phyloP scores from a whole-genome alignment of 2,329 filamentous ascomycete species.

The Stemphylium beticola region DNA sequence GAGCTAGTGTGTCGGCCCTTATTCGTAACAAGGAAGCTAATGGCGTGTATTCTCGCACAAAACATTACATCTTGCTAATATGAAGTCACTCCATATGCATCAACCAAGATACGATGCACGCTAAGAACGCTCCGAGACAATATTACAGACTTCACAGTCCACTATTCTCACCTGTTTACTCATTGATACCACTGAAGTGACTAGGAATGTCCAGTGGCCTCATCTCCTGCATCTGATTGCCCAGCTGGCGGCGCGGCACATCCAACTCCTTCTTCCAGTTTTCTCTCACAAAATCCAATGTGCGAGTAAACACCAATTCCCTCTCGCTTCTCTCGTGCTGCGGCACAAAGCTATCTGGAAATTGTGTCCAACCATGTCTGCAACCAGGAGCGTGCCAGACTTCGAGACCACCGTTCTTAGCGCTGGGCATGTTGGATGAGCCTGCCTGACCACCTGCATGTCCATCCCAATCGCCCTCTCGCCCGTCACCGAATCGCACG shows the following conservation, averaged over 20 bases:
- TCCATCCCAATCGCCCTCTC: slow-evolving; percentile 41
- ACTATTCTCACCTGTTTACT: neutral
- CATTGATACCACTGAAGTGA: slow-evolving; percentile 9
- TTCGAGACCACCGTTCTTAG: slow-evolving; percentile 46
- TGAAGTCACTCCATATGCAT: too few relatives aligned
- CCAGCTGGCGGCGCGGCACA: slow-evolving; percentile 12
- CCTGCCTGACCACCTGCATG: slow-evolving; percentile 24
- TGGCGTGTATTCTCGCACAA: neutral
- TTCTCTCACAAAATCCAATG: slow-evolving; percentile 47
- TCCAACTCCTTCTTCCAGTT: slow-evolving; percentile 41
- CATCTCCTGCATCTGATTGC: slow-evolving; percentile 24
- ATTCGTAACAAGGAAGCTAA: neutral
- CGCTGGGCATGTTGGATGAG: slow-evolving; percentile 15
- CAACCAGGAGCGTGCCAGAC: slow-evolving; percentile 46
- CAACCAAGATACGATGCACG: too few relatives aligned
- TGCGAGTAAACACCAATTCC: slow-evolving; percentile 44
- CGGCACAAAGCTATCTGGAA: slow-evolving; percentile 47
- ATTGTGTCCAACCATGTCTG: slow-evolving; percentile 53
- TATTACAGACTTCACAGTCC: neutral
- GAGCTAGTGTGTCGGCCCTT: neutral
- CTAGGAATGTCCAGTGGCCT: slow-evolving; percentile 28
- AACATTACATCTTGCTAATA: neutral
- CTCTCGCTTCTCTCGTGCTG: slow-evolving; percentile 49
- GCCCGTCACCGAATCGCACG: slow-evolving; percentile 44
- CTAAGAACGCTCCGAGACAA: neutral